Evolutionary conservation across 2,329 filamentous ascomycete genomes (phyloP), one percentile per base, ranked within the genome.

Genomic region (Paraconiothyrium sp.): DNA sequence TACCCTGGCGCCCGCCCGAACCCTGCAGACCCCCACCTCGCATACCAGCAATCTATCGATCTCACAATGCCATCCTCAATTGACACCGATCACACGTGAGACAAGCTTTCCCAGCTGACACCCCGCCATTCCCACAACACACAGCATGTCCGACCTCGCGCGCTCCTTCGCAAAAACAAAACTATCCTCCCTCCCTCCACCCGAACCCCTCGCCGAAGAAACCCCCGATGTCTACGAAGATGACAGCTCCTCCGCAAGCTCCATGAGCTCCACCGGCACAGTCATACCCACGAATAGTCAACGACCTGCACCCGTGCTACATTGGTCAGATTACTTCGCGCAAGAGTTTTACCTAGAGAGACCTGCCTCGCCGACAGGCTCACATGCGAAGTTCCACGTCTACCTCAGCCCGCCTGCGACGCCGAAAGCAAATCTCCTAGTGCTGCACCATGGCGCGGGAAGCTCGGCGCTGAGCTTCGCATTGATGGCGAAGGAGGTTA

Each of bases 391-490:
- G 55, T 91, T 94, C 74, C 95, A 99, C 82, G 92, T 88, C 60
- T 98, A 98, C 78, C 84, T 98, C 47, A 97, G 89, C 22, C 93
- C 93, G 0, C 94, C 94, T 0, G 73, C 76, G 1, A 76, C 82
- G 9, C 85, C 85, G 46, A 89, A 85, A 63, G 92, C 91, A 0
- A 93, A 94, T 0, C 83, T 99, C 5, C 94, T 99, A 78, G 90
- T 98, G 62, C 92, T 92, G 80, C 95, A 99, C 76, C 95, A 99
- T 80, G 95, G 95, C 43, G 95, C 92, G 44, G 95, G 95, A 16
- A 97, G 94, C 4, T 97, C 94, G 0, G 96, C 92, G 7, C 86
- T 98, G 61, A 97, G 93, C 2, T 99, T 98, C 79, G 94, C 94
- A 5, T 84, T 92, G 4, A 88, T 97, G 63, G 88, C 90, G 2